These are phyloP conservation scores for Alternaria triticina DNA, from an alignment of 2,329 filamentous ascomycete genomes.

Conservation along the genomic window DNA sequence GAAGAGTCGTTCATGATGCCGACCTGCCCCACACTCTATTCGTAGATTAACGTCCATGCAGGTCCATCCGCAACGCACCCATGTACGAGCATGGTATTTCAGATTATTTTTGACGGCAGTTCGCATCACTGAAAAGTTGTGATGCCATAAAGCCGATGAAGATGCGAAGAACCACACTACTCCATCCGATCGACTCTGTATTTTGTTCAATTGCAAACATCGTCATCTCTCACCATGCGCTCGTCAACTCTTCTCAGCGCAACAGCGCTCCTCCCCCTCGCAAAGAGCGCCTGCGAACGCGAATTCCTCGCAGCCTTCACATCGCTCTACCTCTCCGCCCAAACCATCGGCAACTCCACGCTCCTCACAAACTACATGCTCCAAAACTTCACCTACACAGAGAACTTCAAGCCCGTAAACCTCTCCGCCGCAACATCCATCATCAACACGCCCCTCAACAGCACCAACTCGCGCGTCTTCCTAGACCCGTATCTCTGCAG, in stretches of 20 bases:
- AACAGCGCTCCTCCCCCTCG: not conserved
- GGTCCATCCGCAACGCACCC: not conserved
- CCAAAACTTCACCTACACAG: constrained; percentile 26
- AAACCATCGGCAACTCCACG: constrained; percentile 19
- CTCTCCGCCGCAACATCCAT: constrained; percentile 23
- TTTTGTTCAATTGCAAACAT: not conserved
- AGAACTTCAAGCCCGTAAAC: constrained; percentile 23
- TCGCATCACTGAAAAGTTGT: not conserved
- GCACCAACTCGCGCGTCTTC: constrained; percentile 23
- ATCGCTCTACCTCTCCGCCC: constrained; percentile 21
- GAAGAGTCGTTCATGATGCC: not conserved
- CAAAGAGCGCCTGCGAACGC: not conserved
- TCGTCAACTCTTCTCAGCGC: not conserved
- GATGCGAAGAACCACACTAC: rapidly evolving
- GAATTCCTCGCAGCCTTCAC: constrained; percentile 22
- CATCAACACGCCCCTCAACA: constrained; percentile 22
- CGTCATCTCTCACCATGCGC: not conserved
- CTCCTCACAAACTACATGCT: constrained; percentile 12
- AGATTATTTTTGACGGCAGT: constrained; percentile 2
- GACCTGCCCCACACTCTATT: constrained; percentile 8
- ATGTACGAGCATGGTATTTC: not conserved
- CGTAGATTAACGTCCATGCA: constrained; percentile 1
- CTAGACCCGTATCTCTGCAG: constrained; percentile 26
- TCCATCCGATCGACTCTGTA: rapidly evolving
- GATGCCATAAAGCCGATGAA: not conserved